These are phyloP conservation scores for Epithemia pelagica DNA, from an alignment of 108 stramenopile species.

Conservation along the genomic window DNA sequence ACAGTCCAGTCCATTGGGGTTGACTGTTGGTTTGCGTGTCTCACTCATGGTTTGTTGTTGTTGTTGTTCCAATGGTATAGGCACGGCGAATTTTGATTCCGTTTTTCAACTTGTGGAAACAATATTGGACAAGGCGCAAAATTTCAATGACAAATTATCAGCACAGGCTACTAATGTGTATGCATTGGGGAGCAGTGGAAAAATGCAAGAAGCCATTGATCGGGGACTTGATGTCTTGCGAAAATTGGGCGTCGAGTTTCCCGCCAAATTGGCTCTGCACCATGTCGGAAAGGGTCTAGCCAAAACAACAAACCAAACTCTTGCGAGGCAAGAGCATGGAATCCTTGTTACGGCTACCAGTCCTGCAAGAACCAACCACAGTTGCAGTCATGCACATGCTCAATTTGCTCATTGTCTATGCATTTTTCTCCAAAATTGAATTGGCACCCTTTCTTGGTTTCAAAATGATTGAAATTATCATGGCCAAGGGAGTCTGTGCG, in stretches of 20 bases:
- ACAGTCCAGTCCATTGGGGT: too few relatives aligned
- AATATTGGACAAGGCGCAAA: constrained; percentile 20
- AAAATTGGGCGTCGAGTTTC: constrained; percentile 21
- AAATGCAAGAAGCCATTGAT: constrained; percentile 23
- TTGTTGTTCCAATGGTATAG: too few relatives aligned
- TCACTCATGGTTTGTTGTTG: too few relatives aligned
- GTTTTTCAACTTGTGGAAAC: constrained; percentile 13
- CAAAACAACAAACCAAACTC: too few relatives aligned
- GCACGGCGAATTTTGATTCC: constrained; percentile 21
- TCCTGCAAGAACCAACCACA: constrained; percentile 20
- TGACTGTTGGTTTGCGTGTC: too few relatives aligned
- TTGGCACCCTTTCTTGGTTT: constrained; percentile 18
- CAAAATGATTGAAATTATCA: constrained; percentile 33
- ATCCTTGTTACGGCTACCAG: constrained; percentile 17
- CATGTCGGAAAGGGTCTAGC: too few relatives aligned
- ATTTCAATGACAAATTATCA: constrained; percentile 24
- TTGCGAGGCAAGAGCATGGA: constrained; percentile 19
- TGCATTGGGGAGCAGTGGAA: constrained; percentile 16
- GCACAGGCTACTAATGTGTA: constrained; percentile 26
- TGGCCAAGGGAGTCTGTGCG: constrained; percentile 26
- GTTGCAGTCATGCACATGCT: constrained; percentile 38
- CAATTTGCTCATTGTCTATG: constrained; percentile 16
- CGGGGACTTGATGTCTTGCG: constrained; percentile 22
- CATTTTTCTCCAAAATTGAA: constrained; percentile 1
- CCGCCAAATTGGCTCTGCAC: too few relatives aligned